Evolutionary conservation across 2,329 filamentous ascomycete species (phyloP), one percentile per base, ranked within the genome.

Genomic region (Lachnellula willkommii): DNA sequence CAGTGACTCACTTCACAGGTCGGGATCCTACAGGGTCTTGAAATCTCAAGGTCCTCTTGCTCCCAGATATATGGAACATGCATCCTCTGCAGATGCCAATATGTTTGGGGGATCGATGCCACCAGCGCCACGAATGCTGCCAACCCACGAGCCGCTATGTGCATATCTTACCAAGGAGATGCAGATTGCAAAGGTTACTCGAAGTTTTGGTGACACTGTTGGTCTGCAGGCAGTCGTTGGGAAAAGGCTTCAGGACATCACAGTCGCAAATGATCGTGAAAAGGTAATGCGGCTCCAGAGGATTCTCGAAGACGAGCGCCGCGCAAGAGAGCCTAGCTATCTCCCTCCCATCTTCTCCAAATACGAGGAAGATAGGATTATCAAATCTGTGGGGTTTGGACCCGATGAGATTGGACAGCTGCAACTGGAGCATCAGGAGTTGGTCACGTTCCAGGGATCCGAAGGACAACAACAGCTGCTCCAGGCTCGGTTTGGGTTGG

Each of bases 281-380:
- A 81, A 77, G 57, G 71, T 84, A 4, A 64, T 72, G 42, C 71
- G 70, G 8, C 69, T 84, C 46, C 79, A 81, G 61, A 74, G 74
- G 48, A 74, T 75, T 50, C 73, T 87, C 47, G 76, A 81, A 52
- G 77, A 79, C 15, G 83, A 87, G 51, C 61, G 70, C 61, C 81
- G 83, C 57, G 72, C 75, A 35, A 73, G 76, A 61, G 81, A 71
- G 48, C 82, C 83, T 17, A 82, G 81, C 47, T 85, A 86, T 65
- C 73, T 86, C 20, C 83, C 83, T 4, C 83, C 83, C 1, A 85
- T 86, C n/a, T 77, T 82, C 57, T 76, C 55, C 39, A 77, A 77
- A 60, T 71, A 76, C 48, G 77, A 81, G 55, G 77, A 81, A 50
- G 77, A 81, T 24, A 74, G 77, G 26, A 75, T 82, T 15, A 78